phyloP scores from a whole-genome alignment of 805 yeast species.

The Lipomyces starkeyi region DNA sequence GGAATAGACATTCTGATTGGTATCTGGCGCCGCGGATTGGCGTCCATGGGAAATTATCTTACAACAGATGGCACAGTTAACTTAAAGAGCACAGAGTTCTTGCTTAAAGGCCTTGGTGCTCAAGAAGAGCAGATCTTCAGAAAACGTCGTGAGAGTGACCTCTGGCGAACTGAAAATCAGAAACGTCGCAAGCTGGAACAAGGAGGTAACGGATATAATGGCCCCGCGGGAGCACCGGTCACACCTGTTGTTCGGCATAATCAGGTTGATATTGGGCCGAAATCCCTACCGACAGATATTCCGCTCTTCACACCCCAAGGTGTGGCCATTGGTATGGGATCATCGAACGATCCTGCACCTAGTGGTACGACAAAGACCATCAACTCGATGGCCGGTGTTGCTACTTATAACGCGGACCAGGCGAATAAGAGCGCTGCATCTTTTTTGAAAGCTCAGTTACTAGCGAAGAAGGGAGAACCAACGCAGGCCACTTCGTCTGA shows the following conservation, averaged over 20 bases:
- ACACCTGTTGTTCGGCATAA: constrained; percentile 45
- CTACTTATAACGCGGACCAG: constrained; percentile 57
- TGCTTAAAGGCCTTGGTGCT: constrained; percentile 66
- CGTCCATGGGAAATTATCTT: constrained; percentile 72
- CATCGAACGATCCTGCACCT: background rate
- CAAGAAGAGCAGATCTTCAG: constrained; percentile 82
- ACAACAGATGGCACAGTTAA: constrained; percentile 89
- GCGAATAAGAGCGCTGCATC: constrained; percentile 76
- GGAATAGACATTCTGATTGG: constrained; percentile 81
- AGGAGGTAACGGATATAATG: background rate
- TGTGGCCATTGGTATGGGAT: constrained; percentile 60
- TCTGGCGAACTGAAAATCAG: constrained; percentile 66
- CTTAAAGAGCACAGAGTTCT: constrained; percentile 72
- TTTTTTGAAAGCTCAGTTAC: constrained; percentile 53
- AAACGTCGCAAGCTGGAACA: constrained; percentile 57
- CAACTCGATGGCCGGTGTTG: constrained; percentile 22
- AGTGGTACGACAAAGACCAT: constrained; percentile 24
- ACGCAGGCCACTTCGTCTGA: constrained; percentile 19
- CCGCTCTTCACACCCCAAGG: constrained; percentile 82
- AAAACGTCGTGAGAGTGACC: constrained; percentile 69
- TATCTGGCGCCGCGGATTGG: constrained; percentile 80
- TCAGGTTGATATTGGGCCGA: constrained; percentile 79
- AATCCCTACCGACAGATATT: constrained; percentile 69
- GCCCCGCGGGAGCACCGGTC: background rate
- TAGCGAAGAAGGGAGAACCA: constrained; percentile 28